Base-by-base conservation (phyloP, 805 yeast genomes). In the Candida patagonica region DNA sequence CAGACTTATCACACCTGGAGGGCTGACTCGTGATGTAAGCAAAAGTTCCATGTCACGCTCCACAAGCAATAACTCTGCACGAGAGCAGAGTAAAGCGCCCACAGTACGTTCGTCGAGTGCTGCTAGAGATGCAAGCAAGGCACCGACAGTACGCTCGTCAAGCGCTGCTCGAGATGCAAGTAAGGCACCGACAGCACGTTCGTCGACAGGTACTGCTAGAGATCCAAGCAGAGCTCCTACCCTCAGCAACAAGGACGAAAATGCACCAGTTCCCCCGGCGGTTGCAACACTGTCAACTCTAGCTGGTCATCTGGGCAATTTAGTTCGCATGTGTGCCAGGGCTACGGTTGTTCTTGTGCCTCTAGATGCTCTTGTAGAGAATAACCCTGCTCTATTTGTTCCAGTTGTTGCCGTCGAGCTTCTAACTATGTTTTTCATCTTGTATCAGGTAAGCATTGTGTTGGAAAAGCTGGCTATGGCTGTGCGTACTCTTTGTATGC, bases 391-490 rank as follows among this genome's bases (percentile, higher is more conserved):
- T 12, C 34, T 46, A 17, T 48, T 46, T 34, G 45, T 43, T 19
- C 38, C 43, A 3, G 50, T 55, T 10, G 55, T 55, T 8, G 41
- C 48, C 2, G 47, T 46, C 15, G 60, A 55, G 39, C 45, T 52
- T 13, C 19, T 48, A 8, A 37, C 52, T 22, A 43, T 53, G 6
- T 43, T 52, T 45, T 54, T 55, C 52, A 40, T 54, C n/a, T 40
- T 55, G 34, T 55, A 54, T 46, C 56, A 54, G 36, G 45, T 54
- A 6, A 52, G 55, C 5, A 51, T 54, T n/a, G 35, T 55, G 9
- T 39, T 54, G 21, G 55, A 53, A 33, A 53, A 54, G 6, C 21
- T 50, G 24, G 47, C 57, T 15, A 47, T 50, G 10, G 49, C 52
- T 4, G 44, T 55, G 30, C 44, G 46, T 22, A 44, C 56, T 1